A percentile compares a stretch with the other conserved stretches of the same genome.
Evolutionary conservation across 257 asterid species (phyloP).

Genomic region (Primulina huaijiensis): DNA sequence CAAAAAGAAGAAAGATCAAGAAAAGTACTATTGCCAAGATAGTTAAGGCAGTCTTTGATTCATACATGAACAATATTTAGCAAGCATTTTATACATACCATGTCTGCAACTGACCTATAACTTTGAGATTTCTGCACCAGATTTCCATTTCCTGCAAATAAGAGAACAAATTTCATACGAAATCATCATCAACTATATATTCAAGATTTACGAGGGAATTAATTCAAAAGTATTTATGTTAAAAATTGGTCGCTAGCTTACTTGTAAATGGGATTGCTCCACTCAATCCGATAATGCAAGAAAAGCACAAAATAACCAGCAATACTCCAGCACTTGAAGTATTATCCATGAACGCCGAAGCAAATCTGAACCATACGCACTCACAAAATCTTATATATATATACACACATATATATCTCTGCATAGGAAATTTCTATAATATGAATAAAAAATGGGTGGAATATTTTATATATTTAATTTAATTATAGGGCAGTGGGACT

Average conservation of each 20-base stretch:
- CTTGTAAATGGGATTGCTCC: conserved; percentile 40
- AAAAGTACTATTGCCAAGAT: not conserved
- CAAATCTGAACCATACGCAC: not conserved
- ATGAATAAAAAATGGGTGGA: not conserved
- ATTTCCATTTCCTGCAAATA: conserved; percentile 37
- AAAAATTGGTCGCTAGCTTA: conserved; percentile 12
- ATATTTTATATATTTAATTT: too few relatives aligned
- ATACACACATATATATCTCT: too few relatives aligned
- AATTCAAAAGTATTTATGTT: too few relatives aligned
- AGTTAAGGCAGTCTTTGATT: too few relatives aligned
- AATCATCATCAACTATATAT: not conserved
- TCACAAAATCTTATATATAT: too few relatives aligned
- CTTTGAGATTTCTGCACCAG: conserved; percentile 31
- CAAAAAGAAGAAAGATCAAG: not conserved
- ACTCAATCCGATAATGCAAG: conserved; percentile 33
- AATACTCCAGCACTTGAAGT: conserved; percentile 29
- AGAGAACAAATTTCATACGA: not conserved
- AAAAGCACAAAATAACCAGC: conserved; percentile 34
- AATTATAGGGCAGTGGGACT: not conserved
- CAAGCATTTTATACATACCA: conserved; percentile 20
- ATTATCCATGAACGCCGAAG: conserved; percentile 30
- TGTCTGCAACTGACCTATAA: conserved; percentile 11
- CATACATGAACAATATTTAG: not conserved
- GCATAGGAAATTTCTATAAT: too few relatives aligned
- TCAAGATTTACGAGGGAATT: not conserved